Conservation (phyloP, 1,139 yeast species). For the Saccharomyces hybrid region DNA sequence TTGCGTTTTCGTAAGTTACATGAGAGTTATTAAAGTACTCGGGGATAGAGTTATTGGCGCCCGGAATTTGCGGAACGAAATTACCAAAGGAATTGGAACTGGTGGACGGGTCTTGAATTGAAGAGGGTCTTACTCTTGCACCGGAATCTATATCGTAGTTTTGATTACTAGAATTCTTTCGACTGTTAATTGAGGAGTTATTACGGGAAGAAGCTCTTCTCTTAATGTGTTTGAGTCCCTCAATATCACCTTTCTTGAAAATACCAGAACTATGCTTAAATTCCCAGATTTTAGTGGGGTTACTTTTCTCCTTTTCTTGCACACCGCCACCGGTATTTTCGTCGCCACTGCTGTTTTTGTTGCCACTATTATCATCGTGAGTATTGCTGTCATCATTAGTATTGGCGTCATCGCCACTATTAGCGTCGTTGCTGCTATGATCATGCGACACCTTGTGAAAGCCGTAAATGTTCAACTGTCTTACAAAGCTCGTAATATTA, state of each 20-base stretch:
- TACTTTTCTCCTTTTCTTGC: constrained; percentile 8
- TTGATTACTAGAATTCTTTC: constrained; percentile 5
- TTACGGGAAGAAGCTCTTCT: constrained; percentile 52
- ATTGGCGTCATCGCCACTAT: constrained; percentile 4
- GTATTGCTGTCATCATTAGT: constrained; percentile 4
- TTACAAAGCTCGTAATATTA: constrained; percentile 69
- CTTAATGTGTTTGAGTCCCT: constrained; percentile 50
- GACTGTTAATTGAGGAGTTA: constrained; percentile 22
- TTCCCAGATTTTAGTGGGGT: constrained; percentile 47
- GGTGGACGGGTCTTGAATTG: background rate
- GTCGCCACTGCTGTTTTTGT: constrained; percentile 5
- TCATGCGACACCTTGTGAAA: constrained; percentile 54
- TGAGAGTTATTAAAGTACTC: background rate
- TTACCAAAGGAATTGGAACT: background rate
- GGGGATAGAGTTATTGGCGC: background rate
- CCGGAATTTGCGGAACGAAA: background rate
- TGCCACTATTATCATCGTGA: constrained; percentile 2
- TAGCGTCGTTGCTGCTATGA: constrained; percentile 15
- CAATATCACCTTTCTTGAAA: constrained; percentile 58
- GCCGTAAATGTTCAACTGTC: constrained; percentile 71
- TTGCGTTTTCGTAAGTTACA: background rate
- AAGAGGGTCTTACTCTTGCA: background rate
- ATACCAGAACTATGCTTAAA: constrained; percentile 60
- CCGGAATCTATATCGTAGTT: background rate
- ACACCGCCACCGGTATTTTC: background rate